A percentile compares a stretch with the other conserved stretches of the same genome.
phyloP scores from a whole-genome alignment of 305 asterid species.

The Rubia tinctorum region DNA sequence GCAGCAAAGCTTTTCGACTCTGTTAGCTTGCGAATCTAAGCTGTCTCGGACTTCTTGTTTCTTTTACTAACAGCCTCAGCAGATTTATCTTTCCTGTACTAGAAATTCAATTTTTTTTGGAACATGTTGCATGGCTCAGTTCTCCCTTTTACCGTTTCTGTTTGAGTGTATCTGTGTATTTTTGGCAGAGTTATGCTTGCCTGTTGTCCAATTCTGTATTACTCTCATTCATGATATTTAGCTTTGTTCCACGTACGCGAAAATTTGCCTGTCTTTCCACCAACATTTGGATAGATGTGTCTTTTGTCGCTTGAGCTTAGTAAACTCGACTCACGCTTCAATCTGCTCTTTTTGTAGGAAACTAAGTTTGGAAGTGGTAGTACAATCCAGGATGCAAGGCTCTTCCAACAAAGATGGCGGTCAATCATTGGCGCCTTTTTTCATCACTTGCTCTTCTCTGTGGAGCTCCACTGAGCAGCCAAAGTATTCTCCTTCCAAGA shows the following conservation, averaged over 20 bases:
- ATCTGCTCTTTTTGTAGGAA: not conserved
- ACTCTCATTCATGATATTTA: not conserved
- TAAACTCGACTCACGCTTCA: not conserved
- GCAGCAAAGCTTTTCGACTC: slow-evolving; percentile 5
- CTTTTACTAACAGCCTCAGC: not conserved
- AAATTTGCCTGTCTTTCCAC: not conserved
- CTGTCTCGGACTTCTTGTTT: not conserved
- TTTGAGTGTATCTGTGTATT: not conserved
- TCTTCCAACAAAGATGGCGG: slow-evolving; percentile 28
- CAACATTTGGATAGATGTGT: not conserved
- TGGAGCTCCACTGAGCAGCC: slow-evolving; percentile 37
- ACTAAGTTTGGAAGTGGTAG: slow-evolving; percentile 11
- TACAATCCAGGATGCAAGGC: slow-evolving; percentile 39
- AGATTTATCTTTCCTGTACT: not conserved
- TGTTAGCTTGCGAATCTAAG: slow-evolving; percentile 1
- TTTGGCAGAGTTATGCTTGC: not conserved
- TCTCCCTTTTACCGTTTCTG: not conserved
- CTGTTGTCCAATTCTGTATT: not conserved
- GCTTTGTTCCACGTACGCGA: not conserved
- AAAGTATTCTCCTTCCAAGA: slow-evolving; percentile 33
- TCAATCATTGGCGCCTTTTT: slow-evolving; percentile 30
- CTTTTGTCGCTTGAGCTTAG: slow-evolving; percentile 8
- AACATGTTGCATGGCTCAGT: not conserved
- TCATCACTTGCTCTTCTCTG: slow-evolving; percentile 32
- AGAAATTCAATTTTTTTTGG: not conserved